Base-by-base conservation (phyloP, 164 flowering plant species). In the Chimonanthus salicifolius region DNA sequence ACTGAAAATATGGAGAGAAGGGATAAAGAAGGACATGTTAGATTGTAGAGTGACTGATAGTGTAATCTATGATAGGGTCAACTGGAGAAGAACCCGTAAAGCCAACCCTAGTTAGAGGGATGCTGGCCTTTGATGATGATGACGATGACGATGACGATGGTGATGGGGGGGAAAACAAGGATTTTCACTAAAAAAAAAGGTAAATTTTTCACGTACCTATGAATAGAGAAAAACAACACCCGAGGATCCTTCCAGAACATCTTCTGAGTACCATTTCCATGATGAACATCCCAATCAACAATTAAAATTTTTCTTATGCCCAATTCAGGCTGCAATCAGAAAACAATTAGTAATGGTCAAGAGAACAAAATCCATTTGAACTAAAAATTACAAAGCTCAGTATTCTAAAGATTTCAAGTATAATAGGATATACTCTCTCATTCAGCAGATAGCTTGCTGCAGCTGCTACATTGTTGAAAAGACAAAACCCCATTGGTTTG, bases 231-330 rank as follows among this genome's bases (percentile, higher is more conserved):
- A 85, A 88, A 96, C 49, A 96, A 79, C 76, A 96, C 99, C 71
- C 92, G 88, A 70, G 97, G 82, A 79, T 96, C 99, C 70, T 90
- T 80, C 90, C 90, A 96, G 73, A 96, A 96, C 89, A 85, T 90
- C 75, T 94, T 92, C 71, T 96, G 99, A 51, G 99, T 96, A 70
- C 92, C 98, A 86, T 96, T 96, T 47, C 99, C 99, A 86, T 96
- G 99, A 80, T 96, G 99, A 45, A 96, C 98, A 86, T 96, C 99
- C 99, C 99, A 96, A 81, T 96, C 99, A 81, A 96, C 98, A 77
- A 96, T 91, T 79, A 96, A 78, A 44, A 96, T 89, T 77, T 84
- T 94, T 5, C 80, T 83, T 50, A 96, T 80, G 33, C 98, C 98
- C 74, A 93, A 80, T 74, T 90, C 95, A 48, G 87, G 89, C 97